These are phyloP conservation scores for Penicillium frequentans DNA, from an alignment of 2,329 filamentous ascomycete species.

Conservation along the genomic window DNA sequence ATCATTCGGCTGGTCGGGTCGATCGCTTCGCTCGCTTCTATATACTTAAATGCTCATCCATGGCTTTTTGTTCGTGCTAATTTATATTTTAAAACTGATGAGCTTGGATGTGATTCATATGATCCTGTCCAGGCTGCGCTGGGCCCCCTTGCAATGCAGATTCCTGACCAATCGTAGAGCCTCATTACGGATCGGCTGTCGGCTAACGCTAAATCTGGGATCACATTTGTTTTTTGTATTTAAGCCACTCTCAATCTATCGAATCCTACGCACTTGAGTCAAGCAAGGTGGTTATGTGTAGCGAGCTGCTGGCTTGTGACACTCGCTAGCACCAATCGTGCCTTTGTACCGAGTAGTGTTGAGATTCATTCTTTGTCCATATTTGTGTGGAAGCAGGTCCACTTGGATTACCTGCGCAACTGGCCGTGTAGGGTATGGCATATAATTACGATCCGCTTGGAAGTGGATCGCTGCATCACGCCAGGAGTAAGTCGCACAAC, in stretches of 20 bases:
- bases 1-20: conserved; percentile 12
- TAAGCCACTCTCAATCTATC: neutral
- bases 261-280: neutral
- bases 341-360: neutral
- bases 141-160: neutral
- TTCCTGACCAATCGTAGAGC: neutral
- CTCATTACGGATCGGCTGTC: neutral
- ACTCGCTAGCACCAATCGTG: neutral
- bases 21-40: conserved; percentile 19
- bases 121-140: neutral
- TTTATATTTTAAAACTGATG: neutral
- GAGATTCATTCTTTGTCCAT: neutral
- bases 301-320: neutral
- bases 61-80: neutral
- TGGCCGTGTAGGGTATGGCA: neutral
- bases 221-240: neutral
- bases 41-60: neutral
- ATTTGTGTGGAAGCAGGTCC: neutral
- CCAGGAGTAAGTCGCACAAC: neutral
- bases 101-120: neutral
- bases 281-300: neutral
- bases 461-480: neutral
- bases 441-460: neutral
- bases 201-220: neutral
- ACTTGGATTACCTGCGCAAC: neutral